Evolutionary conservation across 225 moss, liverwort and hornwort species (phyloP), one percentile per base, ranked within the genome.

Genomic region (Bryum argenteum): DNA sequence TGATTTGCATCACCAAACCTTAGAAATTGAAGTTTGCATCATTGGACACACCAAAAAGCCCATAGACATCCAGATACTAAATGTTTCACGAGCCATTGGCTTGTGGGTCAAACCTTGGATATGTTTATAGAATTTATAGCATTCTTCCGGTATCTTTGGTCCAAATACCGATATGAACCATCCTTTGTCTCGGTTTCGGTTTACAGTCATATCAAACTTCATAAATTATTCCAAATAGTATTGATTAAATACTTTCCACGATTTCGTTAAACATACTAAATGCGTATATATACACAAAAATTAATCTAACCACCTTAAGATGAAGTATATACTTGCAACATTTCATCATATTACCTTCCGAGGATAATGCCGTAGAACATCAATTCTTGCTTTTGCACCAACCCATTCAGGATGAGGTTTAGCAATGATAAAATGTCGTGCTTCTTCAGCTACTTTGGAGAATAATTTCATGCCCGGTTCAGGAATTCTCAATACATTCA

Each of bases 41-140:
- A 90, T 81, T 42, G 92, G 95, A 67, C 92, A 92, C 26, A 87
- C 83, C 17, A 95, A 81, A 44, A 90, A 73, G 4, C 86, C 92
- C 76, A 89, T 85, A 39, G 85, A 76, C 68, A 95, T 67, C 1
- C 77, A 76, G 11, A 92, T 44, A 21, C 86, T 95, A 45, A 90
- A 88, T 45, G 54, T 79, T 72, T 95, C 89, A 0, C 0, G 58
- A 21, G 85, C 77, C 66, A 51, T 71, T 1, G 92, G 85, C 61
- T 85, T 80, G 6, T 75, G 54, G 22, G 83, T 80, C 65, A 81
- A 70, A 12, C 74, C 71, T n/a, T 61, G 72, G 6, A 92, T 58
- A 10, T 90, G 84, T 28, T 89, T 86, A 23, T 90, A 95, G 26
- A 92, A 90, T 3, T 76, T 69, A 59, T 84, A 92, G 59, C 91